phyloP scores from a whole-genome alignment of 805 yeast species.

The Metschnikowia gelsemii region DNA sequence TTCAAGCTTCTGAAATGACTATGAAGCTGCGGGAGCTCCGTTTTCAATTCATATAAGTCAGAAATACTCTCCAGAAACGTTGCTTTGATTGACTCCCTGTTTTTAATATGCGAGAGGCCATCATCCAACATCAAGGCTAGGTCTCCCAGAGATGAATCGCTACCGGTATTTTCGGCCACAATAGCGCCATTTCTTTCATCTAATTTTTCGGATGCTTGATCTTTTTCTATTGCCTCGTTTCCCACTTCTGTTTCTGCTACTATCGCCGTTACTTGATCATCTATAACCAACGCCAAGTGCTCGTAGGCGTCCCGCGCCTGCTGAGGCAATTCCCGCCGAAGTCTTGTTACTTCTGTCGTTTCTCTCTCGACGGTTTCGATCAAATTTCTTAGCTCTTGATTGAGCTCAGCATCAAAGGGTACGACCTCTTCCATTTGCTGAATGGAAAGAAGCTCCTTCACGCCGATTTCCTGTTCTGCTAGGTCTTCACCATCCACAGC shows the following conservation, averaged over 20 bases:
- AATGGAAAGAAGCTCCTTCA: constrained; percentile 28
- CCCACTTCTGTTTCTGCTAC: constrained; percentile 24
- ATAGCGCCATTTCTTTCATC: background rate
- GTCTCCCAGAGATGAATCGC: background rate
- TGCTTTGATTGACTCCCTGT: constrained; percentile 19
- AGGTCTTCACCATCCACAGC: constrained; percentile 55
- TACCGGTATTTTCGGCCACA: background rate
- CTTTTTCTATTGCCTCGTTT: constrained; percentile 11
- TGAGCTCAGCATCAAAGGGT: constrained; percentile 67
- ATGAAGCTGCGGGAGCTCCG: constrained; percentile 35
- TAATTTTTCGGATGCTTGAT: constrained; percentile 11
- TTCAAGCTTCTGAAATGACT: constrained; percentile 36
- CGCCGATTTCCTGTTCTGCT: constrained; percentile 22
- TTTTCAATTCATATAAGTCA: constrained; percentile 35
- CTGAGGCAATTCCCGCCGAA: constrained; percentile 54
- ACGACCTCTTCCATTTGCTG: constrained; percentile 48
- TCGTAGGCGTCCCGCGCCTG: constrained; percentile 39
- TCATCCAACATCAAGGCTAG: background rate
- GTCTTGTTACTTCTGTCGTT: constrained; percentile 53
- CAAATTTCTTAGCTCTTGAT: constrained; percentile 54
- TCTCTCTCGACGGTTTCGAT: constrained; percentile 62
- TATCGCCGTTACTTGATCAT: constrained; percentile 29
- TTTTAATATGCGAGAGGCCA: constrained; percentile 3
- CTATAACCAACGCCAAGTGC: constrained; percentile 31
- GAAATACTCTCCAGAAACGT: constrained; percentile 31